Conservation (phyloP, 257 asterid species). For the Lycium barbarum region DNA sequence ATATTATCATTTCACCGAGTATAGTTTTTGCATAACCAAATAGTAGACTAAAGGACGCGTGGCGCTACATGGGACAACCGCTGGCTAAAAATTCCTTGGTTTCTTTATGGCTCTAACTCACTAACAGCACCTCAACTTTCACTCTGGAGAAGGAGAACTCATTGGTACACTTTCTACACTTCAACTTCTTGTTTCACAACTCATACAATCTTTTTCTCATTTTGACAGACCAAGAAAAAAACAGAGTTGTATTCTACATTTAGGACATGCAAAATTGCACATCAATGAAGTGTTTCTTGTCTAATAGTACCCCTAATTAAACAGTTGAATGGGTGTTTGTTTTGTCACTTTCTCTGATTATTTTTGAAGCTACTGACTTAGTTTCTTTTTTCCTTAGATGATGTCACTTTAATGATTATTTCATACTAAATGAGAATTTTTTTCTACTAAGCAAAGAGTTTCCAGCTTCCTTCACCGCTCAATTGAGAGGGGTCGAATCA, state of each 20-base stretch:
- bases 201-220: neutral
- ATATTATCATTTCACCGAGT: neutral
- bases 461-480: too few relatives aligned
- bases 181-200: neutral
- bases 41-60: conserved; percentile 23
- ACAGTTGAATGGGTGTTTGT: neutral
- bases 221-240: neutral
- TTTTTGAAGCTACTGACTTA: neutral
- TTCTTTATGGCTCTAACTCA: neutral
- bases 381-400: too few relatives aligned
- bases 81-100: neutral
- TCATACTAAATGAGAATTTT: too few relatives aligned
- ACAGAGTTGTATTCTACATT: neutral
- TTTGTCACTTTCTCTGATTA: neutral
- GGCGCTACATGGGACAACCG: conserved; percentile 19
- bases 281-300: neutral
- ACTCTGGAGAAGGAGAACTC: neutral
- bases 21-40: neutral
- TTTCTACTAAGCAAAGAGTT: too few relatives aligned
- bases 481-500: too few relatives aligned
- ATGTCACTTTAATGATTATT: too few relatives aligned
- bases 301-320: neutral
- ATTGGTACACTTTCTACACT: conserved; percentile 3
- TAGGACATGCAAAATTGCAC: neutral
- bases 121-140: neutral